Evolutionary conservation across 148 eudicot species (phyloP), one percentile per base, ranked within the genome.

Genomic region (Talinum fruticosum): DNA sequence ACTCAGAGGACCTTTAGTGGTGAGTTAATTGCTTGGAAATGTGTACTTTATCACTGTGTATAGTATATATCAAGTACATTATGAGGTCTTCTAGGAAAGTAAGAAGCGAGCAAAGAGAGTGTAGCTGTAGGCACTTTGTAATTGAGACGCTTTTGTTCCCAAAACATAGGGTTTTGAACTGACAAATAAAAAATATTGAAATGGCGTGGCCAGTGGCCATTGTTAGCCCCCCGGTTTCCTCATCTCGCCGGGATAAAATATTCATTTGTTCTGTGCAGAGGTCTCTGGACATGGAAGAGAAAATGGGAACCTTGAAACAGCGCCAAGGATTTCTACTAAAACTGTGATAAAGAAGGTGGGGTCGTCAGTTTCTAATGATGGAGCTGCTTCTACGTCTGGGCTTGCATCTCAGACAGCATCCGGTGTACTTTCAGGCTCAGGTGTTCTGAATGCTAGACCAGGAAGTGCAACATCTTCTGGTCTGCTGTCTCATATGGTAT

Each of bases 401-500:
- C 77, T 88, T 86, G 97, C 90, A 71, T 91, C 97, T 57, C 99
- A 91, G 85, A 90, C 91, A 37, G 94, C 97, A 75, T 96, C 97
- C 57, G 97, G 97, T 80, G 99, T 93, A 47, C 90, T 96, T 76
- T 93, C 99, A 69, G 99, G 97, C 76, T 96, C 99, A 37, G 99
- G 99, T 34, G 97, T 96, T 85, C 79, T 92, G 74, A 96, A 90
- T 89, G 97, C 97, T 76, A 91, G 95, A 87, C 89, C 97, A 68
- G 97, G 97, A 67, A 96, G 99, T 86, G 97, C 99, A n/a, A 85
- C 97, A 71, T 96, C 99, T 70, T 96, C 99, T 49, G 99, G 99
- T 26, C 78, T 91, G 32, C 97, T 96, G 75, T 93, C 97, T 47
- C 91, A 93, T 80, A 90, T 90, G 95, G 97, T 84, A 38, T 87